These are phyloP conservation scores for Hordeum pubiflorum DNA, from an alignment of 202 grass and related monocot species.

Conservation along the genomic window DNA sequence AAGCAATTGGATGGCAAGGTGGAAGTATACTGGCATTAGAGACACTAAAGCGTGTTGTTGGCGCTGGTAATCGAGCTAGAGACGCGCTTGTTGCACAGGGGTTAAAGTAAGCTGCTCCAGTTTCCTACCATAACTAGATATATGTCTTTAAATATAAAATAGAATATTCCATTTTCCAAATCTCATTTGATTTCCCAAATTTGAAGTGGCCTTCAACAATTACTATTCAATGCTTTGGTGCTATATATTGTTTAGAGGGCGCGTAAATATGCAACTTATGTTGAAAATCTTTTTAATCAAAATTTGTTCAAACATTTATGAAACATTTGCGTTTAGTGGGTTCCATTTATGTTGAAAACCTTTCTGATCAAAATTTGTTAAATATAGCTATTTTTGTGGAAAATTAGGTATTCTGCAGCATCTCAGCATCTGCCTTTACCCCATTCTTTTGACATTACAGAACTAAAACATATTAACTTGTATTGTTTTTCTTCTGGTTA, in stretches of 20 bases:
- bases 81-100: slow-evolving; percentile 97
- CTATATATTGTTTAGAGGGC: not conserved
- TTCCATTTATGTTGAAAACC: not conserved
- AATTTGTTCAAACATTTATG: not conserved
- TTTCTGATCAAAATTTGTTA: not conserved
- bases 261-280: not conserved
- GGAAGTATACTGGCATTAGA: slow-evolving; percentile 92
- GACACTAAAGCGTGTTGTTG: slow-evolving; percentile 92
- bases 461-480: not conserved
- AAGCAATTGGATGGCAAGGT: slow-evolving; percentile 99
- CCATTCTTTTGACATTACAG: not conserved
- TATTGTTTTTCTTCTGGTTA: not conserved
- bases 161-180: not conserved
- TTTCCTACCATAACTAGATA: slow-evolving; percentile 2
- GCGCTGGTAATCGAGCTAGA: slow-evolving; percentile 92
- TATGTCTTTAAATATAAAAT: not conserved
- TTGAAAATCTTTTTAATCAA: not conserved
- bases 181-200: not conserved
- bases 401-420: slow-evolving; percentile 12
- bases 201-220: not conserved
- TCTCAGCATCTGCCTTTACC: not conserved
- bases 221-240: not conserved
- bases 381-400: not conserved
- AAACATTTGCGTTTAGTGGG: not conserved
- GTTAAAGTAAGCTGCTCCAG: slow-evolving; percentile 67